Evolutionary conservation across 306 rosid species (phyloP).

Genomic region (Adenanthera pavonina): DNA sequence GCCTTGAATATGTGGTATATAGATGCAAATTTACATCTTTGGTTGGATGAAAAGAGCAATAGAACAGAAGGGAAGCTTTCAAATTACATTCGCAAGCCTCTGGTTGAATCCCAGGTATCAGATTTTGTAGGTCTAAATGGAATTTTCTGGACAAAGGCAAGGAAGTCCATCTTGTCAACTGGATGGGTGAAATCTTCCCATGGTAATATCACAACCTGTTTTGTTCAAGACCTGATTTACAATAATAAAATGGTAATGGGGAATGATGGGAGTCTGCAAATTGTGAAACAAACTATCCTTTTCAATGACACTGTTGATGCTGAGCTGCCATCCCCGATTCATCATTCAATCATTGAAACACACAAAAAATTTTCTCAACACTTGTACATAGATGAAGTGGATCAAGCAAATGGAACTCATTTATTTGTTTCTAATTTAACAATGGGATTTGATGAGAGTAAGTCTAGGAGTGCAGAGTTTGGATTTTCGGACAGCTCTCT

Average conservation of each 20-base stretch:
- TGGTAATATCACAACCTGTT: constrained; percentile 69
- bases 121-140: constrained; percentile 63
- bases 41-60: constrained; percentile 69
- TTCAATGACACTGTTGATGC: constrained; percentile 51
- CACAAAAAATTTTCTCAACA: constrained; percentile 53
- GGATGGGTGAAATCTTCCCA: constrained; percentile 86
- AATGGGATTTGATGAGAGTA: constrained; percentile 61
- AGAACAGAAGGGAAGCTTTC: constrained; percentile 61
- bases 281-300: constrained; percentile 61
- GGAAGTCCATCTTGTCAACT: constrained; percentile 51
- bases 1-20: constrained; percentile 88
- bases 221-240: constrained; percentile 57
- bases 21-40: constrained; percentile 88
- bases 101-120: not conserved
- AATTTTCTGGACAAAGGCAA: constrained; percentile 53
- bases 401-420: constrained; percentile 44
- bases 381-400: constrained; percentile 44
- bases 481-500: constrained; percentile 58
- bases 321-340: constrained; percentile 37
- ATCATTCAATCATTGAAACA: constrained; percentile 42
- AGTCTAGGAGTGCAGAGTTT: constrained; percentile 33
- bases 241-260: constrained; percentile 58
- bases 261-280: constrained; percentile 56
- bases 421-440: constrained; percentile 50
- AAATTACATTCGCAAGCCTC: constrained; percentile 30